Base-by-base conservation (phyloP, 208 protist species). In the Acanthamoeba divionensis region DNA sequence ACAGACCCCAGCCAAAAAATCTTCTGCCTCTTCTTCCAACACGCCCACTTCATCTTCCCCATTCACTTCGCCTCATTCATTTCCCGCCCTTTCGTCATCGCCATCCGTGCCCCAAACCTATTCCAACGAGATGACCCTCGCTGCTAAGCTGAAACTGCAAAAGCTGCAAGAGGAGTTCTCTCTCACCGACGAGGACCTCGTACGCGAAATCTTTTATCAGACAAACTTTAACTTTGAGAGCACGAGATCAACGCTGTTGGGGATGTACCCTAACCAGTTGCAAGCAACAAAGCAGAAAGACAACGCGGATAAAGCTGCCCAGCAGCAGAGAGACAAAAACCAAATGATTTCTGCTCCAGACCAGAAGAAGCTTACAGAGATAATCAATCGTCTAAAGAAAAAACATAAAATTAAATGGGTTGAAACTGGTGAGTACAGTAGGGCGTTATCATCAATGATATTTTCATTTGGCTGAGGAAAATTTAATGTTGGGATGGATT, bases 141-240 rank as follows among this genome's bases (percentile, higher is more conserved):
- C 75, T 3, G 36, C 38, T 31, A 26, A 41, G 29, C 52, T 85
- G 29, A 85, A 85, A 55, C 52, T 85, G 75, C 50, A 85, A 41
- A 85, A 85, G 52, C 31, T 85, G 52, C 50, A 85, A 55, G 52
- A 85, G 75, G 75, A 85, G 50, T 85, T 79, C n/a, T 47, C 50
- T 24, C n/a, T 79, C 45, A 9, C 55, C 8, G 67, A 79, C 6
- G 67, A 79, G 41, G n/a, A 79, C 3, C 9, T 47, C 18, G 31
- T 79, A 47, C 67, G 67, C 31, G 67, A 79, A 7, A 29, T 26
- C 2, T 79, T 79, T 24, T 6, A 52, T 5, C 67, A 29, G 26
- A 29, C 26, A 21, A 26, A 47, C 9, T 26, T 79, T 7, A 52
- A n/a, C 67, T 79, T 57, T 29, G 67, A 79, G n/a, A 29, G 13